Evolutionary conservation across 108 stramenopile species (phyloP).

Genomic region (Skeletonema menzelii): DNA sequence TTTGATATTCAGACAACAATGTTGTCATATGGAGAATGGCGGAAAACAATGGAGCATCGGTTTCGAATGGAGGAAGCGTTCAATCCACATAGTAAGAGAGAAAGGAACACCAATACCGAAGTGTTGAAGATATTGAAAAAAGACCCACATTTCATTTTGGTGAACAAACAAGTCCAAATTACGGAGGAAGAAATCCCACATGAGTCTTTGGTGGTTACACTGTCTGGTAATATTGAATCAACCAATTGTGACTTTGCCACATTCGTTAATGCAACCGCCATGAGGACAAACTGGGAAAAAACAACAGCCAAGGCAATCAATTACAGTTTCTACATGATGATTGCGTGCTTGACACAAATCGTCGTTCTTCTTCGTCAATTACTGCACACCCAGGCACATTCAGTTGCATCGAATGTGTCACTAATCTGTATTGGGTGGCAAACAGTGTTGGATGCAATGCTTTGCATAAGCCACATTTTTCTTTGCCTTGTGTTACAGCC

Average conservation of each 20-base stretch:
- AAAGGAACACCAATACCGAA: conserved; percentile 1
- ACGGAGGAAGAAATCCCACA: conserved; percentile 48
- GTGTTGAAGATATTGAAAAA: conserved; percentile 20
- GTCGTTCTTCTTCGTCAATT: conserved; percentile 86
- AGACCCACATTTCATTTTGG: conserved; percentile 30
- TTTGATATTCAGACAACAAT: conserved; percentile 64
- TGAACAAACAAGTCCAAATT: conserved; percentile 38
- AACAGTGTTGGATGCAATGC: conserved; percentile 88
- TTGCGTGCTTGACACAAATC: conserved; percentile 87
- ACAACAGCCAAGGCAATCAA: conserved; percentile 88
- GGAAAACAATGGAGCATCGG: conserved; percentile 47
- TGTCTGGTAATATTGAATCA: conserved; percentile 72
- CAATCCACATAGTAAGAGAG: conserved; percentile 11
- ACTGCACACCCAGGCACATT: conserved; percentile 81
- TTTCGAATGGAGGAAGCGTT: conserved; percentile 41
- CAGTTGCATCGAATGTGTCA: conserved; percentile 82
- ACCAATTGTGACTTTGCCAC: conserved; percentile 71
- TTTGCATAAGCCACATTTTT: conserved; percentile 88
- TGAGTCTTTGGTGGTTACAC: conserved; percentile 64
- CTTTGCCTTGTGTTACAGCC: conserved; percentile 84
- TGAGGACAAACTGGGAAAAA: conserved; percentile 85
- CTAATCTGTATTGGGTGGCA: conserved; percentile 88
- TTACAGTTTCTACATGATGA: conserved; percentile 91
- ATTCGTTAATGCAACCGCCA: conserved; percentile 76
- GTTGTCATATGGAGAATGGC: conserved; percentile 74